Conservation (phyloP, 805 yeast genomes). For the Metschnikowia anglica region DNA sequence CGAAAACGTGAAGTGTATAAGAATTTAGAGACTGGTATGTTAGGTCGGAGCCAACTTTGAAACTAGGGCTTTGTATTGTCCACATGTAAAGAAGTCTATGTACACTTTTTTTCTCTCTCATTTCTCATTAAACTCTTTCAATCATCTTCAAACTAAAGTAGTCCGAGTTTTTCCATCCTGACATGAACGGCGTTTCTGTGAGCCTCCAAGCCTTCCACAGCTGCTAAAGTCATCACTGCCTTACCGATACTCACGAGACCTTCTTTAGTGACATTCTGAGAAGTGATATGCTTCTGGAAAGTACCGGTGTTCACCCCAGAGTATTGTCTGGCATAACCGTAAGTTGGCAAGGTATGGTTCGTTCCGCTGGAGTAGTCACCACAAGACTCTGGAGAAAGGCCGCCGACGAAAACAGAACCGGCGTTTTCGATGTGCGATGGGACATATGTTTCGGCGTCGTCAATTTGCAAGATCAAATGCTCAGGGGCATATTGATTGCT, state of each 20-base stretch:
- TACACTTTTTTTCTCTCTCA: background rate
- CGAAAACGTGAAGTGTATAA: background rate
- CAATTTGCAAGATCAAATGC: conserved; percentile 89
- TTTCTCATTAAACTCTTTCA: background rate
- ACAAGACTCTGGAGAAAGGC: conserved; percentile 94
- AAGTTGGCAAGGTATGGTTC: conserved; percentile 97
- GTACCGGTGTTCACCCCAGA: conserved; percentile 96
- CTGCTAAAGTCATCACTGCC: conserved; percentile 95
- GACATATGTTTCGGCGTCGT: conserved; percentile 72
- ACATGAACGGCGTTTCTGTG: conserved; percentile 96
- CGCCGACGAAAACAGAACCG: conserved; percentile 95
- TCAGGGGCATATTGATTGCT: conserved; percentile 96
- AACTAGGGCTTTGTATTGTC: no score
- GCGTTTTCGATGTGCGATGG: conserved; percentile 78
- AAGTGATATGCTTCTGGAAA: conserved; percentile 91
- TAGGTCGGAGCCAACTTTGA: no score
- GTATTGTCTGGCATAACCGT: conserved; percentile 97
- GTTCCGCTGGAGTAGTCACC: conserved; percentile 99
- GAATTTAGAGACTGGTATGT: background rate
- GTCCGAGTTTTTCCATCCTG: conserved; percentile 81
- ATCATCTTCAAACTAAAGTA: conserved; percentile 28
- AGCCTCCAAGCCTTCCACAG: conserved; percentile 94
- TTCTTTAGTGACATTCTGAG: conserved; percentile 83
- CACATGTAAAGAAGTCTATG: no score
- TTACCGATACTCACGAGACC: conserved; percentile 90